These are phyloP conservation scores for Eucalyptus cladocalyx DNA, from an alignment of 345 rosid species.

Conservation along the genomic window DNA sequence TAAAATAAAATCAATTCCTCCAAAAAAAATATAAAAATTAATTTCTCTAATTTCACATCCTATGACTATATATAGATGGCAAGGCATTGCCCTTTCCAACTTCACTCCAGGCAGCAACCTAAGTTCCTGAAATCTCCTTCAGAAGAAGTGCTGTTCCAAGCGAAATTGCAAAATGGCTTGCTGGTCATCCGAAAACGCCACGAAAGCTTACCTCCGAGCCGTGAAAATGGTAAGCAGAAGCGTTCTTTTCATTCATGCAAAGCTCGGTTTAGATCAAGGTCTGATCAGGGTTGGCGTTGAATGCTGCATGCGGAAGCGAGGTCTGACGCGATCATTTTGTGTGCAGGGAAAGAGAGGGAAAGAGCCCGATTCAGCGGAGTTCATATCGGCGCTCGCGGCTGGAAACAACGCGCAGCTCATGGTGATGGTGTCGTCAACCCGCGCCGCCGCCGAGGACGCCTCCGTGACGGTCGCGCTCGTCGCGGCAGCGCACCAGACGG, in stretches of 20 bases:
- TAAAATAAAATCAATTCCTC: neutral
- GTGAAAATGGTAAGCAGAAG: slow-evolving; percentile 21
- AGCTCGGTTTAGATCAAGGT: neutral
- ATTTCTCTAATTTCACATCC: neutral
- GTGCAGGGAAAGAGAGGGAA: slow-evolving; percentile 20
- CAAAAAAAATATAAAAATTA: neutral
- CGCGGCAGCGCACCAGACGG: slow-evolving; percentile 39
- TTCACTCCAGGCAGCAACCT: neutral
- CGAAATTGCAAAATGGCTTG: neutral
- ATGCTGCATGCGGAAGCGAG: neutral
- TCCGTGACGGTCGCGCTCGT: slow-evolving; percentile 16
- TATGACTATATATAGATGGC: neutral
- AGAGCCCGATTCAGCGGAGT: slow-evolving; percentile 43
- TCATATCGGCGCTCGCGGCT: slow-evolving; percentile 46
- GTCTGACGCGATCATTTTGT: neutral
- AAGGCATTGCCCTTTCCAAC: neutral
- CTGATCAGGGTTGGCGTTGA: neutral
- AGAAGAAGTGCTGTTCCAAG: neutral
- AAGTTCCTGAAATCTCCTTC: neutral
- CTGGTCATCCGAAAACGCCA: slow-evolving; percentile 60
- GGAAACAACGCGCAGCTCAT: slow-evolving; percentile 42
- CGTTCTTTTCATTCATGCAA: neutral
- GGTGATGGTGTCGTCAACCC: slow-evolving; percentile 10
- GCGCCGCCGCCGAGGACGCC: neutral
- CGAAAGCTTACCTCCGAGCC: slow-evolving; percentile 37